Base-by-base conservation (phyloP, 2,329 filamentous ascomycete genomes). In the Cercospora sp. region DNA sequence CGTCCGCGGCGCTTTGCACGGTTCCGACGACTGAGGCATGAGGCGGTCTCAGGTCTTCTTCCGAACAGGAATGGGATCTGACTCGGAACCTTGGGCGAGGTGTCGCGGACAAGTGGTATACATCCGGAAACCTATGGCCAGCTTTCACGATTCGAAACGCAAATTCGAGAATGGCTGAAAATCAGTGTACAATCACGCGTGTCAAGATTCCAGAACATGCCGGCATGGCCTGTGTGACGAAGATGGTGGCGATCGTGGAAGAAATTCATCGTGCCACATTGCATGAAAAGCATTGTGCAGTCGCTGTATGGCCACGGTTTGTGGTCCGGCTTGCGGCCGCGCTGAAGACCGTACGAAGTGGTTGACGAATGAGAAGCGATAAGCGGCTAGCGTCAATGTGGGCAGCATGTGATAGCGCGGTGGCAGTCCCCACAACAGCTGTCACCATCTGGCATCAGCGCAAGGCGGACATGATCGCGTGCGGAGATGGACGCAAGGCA, bases 391-490 rank as follows among this genome's bases (percentile, higher is more conserved):
- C 30, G 28, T 32, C 28, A 37, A 49, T 32, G 26, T 32, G n/a
- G 18, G 43, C 21, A 40, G 49, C 61, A 64, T 64, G 45, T 64
- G 61, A 57, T 58, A 57, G 61, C 61, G 61, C 61, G 45, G 49
- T 40, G 18, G 30, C 16, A 3, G 10, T 40, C 30, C 49, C 61
- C 61, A 64, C 61, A 40, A 40, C 28, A 64, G 61, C 61, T 64
- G 61, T 64, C 61, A 63, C 59, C 30, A n/a, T 43, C 16, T 43
- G 16, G 18, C 26, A 63, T 45, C 60, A 43, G 60, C 60, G 43
- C 24, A 49, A 26, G 60, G 37, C 37, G 40, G 30, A 34, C 10
- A 8, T n/a, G 43, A 24, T 24, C 8, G 43, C 43, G 43, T 49
- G 43, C 18, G 43, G 43, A 49, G 43, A 24, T 13, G 43, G 10